A percentile compares a stretch with the other conserved stretches of the same genome.
These are phyloP conservation scores for Termitomyces sp. DNA, from an alignment of 768 basidiomycete genomes.

Conservation along the genomic window DNA sequence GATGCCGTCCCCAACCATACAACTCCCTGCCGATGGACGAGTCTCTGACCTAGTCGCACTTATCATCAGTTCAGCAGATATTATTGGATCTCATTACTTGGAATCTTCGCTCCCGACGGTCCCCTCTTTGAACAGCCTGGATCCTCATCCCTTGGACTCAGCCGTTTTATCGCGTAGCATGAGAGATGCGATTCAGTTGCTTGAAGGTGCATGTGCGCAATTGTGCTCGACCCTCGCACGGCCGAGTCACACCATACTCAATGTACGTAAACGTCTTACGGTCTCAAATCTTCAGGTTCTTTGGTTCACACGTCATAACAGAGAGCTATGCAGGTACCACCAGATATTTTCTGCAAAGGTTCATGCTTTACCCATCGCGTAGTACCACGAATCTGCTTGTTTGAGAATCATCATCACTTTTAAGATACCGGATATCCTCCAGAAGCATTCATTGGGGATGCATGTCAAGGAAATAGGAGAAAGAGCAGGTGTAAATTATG, in stretches of 20 bases:
- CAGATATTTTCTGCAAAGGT: neutral
- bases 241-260: neutral
- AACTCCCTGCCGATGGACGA: neutral
- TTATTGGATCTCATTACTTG: neutral
- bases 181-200: neutral
- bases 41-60: neutral
- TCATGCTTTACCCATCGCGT: neutral
- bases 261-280: neutral
- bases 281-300: neutral
- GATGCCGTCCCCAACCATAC: no score
- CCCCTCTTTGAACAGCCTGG: neutral
- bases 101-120: neutral
- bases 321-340: neutral
- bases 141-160: neutral
- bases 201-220: neutral
- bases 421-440: neutral
- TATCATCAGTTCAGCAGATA: neutral
- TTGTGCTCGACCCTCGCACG: neutral
- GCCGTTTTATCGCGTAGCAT: neutral
- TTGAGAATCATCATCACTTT: neutral
- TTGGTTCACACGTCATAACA: neutral
- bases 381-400: neutral
- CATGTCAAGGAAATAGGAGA: no score
- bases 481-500: neutral
- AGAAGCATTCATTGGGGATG: neutral